These are phyloP conservation scores for Mortierella sp. DNA, from an alignment of 371 early-diverging fungal species.

Conservation along the genomic window DNA sequence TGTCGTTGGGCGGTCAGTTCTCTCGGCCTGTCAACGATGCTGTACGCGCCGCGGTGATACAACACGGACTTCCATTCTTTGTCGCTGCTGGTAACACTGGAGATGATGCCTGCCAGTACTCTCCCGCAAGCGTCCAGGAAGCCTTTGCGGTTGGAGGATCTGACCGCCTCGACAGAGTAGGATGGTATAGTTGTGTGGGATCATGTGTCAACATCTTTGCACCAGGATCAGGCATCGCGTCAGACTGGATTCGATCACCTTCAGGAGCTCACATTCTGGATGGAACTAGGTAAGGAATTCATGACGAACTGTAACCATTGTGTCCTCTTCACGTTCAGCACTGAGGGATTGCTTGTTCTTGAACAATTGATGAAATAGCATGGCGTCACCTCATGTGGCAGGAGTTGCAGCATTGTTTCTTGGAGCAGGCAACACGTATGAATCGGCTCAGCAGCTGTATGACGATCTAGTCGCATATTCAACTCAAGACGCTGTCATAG, in stretches of 20 bases:
- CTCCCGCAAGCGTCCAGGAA: slow-evolving; percentile 68
- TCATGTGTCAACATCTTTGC: slow-evolving; percentile 67
- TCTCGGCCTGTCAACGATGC: slow-evolving; percentile 58
- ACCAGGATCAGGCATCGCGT: slow-evolving; percentile 58
- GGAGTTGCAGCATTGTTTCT: slow-evolving; percentile 94
- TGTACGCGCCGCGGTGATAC: slow-evolving; percentile 57
- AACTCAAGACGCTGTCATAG: slow-evolving; percentile 70
- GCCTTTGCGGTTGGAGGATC: slow-evolving; percentile 78
- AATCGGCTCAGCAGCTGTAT: slow-evolving; percentile 80
- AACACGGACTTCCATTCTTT: slow-evolving; percentile 56
- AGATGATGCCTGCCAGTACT: slow-evolving; percentile 72
- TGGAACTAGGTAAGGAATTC: slow-evolving; percentile 65
- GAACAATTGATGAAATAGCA: slow-evolving; percentile 51
- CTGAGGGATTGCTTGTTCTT: background rate
- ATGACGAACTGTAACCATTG: no score
- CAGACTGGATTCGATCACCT: slow-evolving; percentile 57
- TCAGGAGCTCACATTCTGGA: slow-evolving; percentile 57
- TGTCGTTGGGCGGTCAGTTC: slow-evolving; percentile 69
- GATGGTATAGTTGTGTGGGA: slow-evolving; percentile 65
- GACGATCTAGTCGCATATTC: slow-evolving; percentile 70
- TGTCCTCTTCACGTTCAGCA: background rate
- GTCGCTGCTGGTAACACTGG: slow-evolving; percentile 80
- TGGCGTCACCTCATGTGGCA: slow-evolving; percentile 99
- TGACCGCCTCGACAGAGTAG: slow-evolving; percentile 57
- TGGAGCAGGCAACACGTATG: slow-evolving; percentile 26